A percentile compares a stretch with the other conserved stretches of the same genome.
These are phyloP conservation scores for Ceratocystis papillata DNA, from an alignment of 2,329 filamentous ascomycete species.

Conservation along the genomic window DNA sequence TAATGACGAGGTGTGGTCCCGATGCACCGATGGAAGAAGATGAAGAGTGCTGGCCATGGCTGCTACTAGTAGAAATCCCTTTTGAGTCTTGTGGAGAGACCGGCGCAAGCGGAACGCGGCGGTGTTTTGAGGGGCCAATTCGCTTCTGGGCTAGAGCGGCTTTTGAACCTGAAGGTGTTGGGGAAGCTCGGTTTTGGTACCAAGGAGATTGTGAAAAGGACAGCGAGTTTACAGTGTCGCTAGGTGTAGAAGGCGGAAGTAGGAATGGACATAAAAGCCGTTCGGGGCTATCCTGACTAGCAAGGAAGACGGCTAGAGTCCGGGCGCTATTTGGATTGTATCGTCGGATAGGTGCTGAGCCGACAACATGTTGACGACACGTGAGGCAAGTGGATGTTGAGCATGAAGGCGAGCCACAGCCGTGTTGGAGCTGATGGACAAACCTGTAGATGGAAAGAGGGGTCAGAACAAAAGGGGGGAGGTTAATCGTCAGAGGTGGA, in stretches of 20 bases:
- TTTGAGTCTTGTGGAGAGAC: slow-evolving; percentile 9
- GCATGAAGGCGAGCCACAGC: slow-evolving; percentile 61
- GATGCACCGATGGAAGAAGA: not conserved
- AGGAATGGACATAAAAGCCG: slow-evolving; percentile 53
- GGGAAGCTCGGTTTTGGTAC: slow-evolving; percentile 19
- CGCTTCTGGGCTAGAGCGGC: slow-evolving; percentile 14
- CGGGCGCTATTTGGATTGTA: slow-evolving; percentile 75
- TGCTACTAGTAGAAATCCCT: not conserved
- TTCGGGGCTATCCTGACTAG: slow-evolving; percentile 67
- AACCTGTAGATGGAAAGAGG: slow-evolving; percentile 43
- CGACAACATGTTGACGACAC: slow-evolving; percentile 56
- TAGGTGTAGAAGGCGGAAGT: slow-evolving; percentile 35
- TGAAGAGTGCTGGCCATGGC: not conserved
- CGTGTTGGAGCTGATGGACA: slow-evolving; percentile 68
- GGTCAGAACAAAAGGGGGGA: slow-evolving; percentile 20
- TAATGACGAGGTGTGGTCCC: slow-evolving; percentile 28
- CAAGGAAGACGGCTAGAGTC: slow-evolving; percentile 68
- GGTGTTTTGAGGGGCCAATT: slow-evolving; percentile 15
- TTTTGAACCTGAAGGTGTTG: slow-evolving; percentile 9
- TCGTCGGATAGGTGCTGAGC: slow-evolving; percentile 58
- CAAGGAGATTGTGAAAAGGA: slow-evolving; percentile 32
- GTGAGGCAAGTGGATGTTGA: slow-evolving; percentile 70
- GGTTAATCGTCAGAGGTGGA: slow-evolving; percentile 14
- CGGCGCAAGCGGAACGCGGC: not conserved
- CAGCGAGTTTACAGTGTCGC: slow-evolving; percentile 40